These are phyloP conservation scores for Lentinula boryana DNA, from an alignment of 768 basidiomycete genomes.

Conservation along the genomic window DNA sequence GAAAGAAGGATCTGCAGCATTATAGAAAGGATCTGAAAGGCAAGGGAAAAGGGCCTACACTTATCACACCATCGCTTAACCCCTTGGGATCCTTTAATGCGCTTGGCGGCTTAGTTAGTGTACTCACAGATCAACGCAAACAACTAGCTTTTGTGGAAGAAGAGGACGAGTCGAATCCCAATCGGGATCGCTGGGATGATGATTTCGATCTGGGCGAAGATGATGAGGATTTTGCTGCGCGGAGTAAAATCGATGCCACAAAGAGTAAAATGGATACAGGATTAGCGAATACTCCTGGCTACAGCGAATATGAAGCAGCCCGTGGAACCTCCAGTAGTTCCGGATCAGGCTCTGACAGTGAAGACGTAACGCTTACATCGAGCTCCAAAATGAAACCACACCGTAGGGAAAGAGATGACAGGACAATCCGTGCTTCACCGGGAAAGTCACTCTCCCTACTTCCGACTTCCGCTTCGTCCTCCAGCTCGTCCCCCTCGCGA, in stretches of 20 bases:
- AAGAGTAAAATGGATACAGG: not conserved
- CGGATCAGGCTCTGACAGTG: not conserved
- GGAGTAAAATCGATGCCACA: not conserved
- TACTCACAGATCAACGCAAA: not conserved
- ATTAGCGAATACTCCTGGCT: not conserved
- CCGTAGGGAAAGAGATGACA: not conserved
- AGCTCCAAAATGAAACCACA: not conserved
- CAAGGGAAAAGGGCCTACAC: not conserved
- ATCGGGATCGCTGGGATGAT: slow-evolving; percentile 68
- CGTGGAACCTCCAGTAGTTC: not conserved
- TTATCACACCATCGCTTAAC: not conserved
- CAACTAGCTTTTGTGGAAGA: slow-evolving; percentile 32
- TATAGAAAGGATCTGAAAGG: not conserved
- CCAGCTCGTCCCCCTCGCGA: not conserved
- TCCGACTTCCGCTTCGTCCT: not conserved
- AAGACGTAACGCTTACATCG: not conserved
- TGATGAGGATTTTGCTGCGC: slow-evolving; percentile 1
- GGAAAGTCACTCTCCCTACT: not conserved
- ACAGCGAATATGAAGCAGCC: not conserved
- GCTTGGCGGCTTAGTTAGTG: not conserved
- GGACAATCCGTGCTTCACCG: slow-evolving; percentile 1
- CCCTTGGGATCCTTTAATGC: not conserved
- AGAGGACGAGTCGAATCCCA: slow-evolving; percentile 76
- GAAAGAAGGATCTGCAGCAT: not conserved
- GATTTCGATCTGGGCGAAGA: slow-evolving; percentile 64